Base-by-base conservation (phyloP, 352 stramenopile genomes). In the Phytophthora cryptogea region DNA sequence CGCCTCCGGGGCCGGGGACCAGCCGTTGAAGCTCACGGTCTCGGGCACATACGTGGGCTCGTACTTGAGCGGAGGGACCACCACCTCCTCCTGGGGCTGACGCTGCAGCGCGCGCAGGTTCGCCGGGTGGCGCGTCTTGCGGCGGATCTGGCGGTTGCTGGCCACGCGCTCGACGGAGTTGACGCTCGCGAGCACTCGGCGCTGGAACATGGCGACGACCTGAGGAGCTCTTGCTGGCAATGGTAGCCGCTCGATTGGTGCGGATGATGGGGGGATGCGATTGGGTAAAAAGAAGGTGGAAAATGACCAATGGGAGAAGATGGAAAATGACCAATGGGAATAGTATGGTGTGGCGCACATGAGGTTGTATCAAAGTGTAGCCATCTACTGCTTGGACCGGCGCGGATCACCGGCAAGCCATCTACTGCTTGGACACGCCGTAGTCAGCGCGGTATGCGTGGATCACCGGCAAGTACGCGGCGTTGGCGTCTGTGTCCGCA, bases 21-120 rank as follows among this genome's bases (percentile, higher is more conserved):
- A 95, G 63, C 86, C 86, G 62, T 95, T 95, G 71, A 95, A 95
- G 75, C 83, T 93, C 69, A 95, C 86, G 43, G 82, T 86, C 65
- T 84, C 75, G 1, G 86, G 86, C 53, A 86, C 72, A 42, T 93
- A 95, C 37, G 83, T 90, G 13, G 86, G 83, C 55, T 89, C 71
- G 70, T 82, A 95, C 74, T 90, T 92, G 58, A 95, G 80, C 47
- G 83, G 65, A n/a, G 80, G 75, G 31, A 93, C 69, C 20, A 79
- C 77, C 17, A 82, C 16, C 43, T 73, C 64, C 37, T 73, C 65
- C 58, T 84, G 68, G 31, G 75, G 77, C 63, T 86, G 72, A 60
- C 83, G 83, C 68, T 88, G 74, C 62, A 86, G 59, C 26, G 80
- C 82, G 41, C 83, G 83, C 31, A 92, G 68, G 30, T 80, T 80